Percentiles rank a stretch among this genome's conserved stretches.
Conservation (phyloP, 2,329 filamentous ascomycete species). For the Colletotrichum destructivum region DNA sequence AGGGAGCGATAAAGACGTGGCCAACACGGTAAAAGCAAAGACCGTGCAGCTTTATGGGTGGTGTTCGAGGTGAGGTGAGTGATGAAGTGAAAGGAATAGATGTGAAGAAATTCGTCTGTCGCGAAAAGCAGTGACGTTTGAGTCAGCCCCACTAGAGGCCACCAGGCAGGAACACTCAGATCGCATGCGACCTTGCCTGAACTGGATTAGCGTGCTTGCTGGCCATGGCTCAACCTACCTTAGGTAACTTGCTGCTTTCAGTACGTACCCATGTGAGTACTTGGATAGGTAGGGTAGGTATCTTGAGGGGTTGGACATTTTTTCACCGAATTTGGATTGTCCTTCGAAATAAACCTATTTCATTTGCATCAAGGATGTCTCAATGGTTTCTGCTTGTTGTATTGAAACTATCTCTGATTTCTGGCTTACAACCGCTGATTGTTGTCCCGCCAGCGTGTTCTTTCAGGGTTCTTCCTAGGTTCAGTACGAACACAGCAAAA, state of each 20-base stretch:
- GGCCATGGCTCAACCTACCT: neutral
- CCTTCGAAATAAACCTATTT: too few species aligned
- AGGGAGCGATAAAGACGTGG: neutral
- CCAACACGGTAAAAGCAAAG: neutral
- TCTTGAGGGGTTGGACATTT: too few species aligned
- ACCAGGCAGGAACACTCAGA: conserved; percentile 33
- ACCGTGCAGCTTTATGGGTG: conserved; percentile 13
- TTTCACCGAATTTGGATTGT: too few species aligned
- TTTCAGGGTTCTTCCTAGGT: conserved; percentile 24
- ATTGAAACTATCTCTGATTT: neutral
- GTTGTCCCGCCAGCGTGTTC: neutral
- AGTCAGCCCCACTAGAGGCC: conserved; percentile 37
- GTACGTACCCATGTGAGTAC: too few species aligned
- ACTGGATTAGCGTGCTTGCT: conserved; percentile 22
- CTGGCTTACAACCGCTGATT: neutral
- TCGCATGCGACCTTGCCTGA: conserved; percentile 28
- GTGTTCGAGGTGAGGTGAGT: conserved; percentile 5
- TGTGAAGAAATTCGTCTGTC: conserved; percentile 41
- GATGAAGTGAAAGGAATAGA: conserved; percentile 8
- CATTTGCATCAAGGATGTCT: too few species aligned
- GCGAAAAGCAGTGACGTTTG: conserved; percentile 44
- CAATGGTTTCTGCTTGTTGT: neutral
- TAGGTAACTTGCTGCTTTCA: neutral
- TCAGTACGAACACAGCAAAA: neutral
- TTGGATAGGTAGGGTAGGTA: neutral